Conservation (phyloP, 805 yeast genomes). For the Komagataella populi region DNA sequence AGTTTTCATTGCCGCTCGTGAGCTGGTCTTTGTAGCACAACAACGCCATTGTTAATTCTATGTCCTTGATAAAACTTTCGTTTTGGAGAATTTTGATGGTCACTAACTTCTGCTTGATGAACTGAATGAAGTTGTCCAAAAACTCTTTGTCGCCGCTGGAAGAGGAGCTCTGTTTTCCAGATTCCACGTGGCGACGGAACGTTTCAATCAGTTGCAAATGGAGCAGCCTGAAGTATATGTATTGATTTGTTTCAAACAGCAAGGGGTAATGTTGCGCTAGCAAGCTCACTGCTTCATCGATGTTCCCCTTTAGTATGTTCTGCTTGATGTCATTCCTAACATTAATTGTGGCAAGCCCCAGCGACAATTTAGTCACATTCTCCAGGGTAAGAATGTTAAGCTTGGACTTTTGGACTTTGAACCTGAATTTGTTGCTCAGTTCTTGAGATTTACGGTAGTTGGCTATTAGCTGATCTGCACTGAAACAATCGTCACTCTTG, state of each 20-base stretch:
- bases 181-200: constrained; percentile 40
- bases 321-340: constrained; percentile 39
- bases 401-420: not conserved
- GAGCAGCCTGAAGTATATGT: constrained; percentile 58
- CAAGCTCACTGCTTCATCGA: constrained; percentile 40
- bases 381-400: constrained; percentile 4
- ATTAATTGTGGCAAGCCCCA: constrained; percentile 36
- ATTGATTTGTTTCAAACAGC: constrained; percentile 46
- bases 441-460: not conserved
- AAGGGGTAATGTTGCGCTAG: constrained; percentile 51
- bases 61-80: constrained; percentile 45
- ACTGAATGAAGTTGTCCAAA: constrained; percentile 36
- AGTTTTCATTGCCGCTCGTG: constrained; percentile 16
- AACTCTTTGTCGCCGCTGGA: constrained; percentile 29
- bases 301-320: constrained; percentile 43
- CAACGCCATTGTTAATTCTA: constrained; percentile 77
- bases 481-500: not conserved
- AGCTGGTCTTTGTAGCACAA: constrained; percentile 33
- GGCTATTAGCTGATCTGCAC: not conserved
- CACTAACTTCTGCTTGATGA: constrained; percentile 40
- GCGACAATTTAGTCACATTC: constrained; percentile 8
- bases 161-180: constrained; percentile 10
- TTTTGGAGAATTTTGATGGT: constrained; percentile 21
- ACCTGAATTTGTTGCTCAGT: not conserved
- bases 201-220: constrained; percentile 69